These are phyloP conservation scores for Mortierella sp. DNA, from an alignment of 371 early-diverging fungal genomes.

Conservation along the genomic window DNA sequence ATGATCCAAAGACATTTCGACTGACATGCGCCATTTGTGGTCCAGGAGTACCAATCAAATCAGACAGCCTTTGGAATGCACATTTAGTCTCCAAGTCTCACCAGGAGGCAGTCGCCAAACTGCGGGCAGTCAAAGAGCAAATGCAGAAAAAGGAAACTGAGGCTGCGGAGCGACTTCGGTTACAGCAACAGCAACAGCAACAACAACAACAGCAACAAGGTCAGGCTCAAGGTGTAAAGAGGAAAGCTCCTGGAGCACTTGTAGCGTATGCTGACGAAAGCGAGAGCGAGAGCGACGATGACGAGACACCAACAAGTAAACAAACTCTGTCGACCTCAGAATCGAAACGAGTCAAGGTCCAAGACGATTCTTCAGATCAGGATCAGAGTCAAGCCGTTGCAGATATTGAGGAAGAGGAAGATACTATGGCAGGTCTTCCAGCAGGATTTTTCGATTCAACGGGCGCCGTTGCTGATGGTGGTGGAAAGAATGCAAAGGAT, in stretches of 20 bases:
- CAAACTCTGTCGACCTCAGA: constrained; percentile 3
- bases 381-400: constrained; percentile 17
- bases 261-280: constrained; percentile 54
- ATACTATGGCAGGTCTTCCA: constrained; percentile 37
- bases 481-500: neutral
- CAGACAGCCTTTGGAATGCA: constrained; percentile 56
- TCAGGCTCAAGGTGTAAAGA: constrained; percentile 36
- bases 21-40: constrained; percentile 57
- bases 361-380: constrained; percentile 4
- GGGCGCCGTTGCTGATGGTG: neutral
- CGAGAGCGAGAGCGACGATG: constrained; percentile 47
- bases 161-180: constrained; percentile 34
- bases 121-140: constrained; percentile 54
- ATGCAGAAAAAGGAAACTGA: constrained; percentile 46
- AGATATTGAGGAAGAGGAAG: constrained; percentile 49
- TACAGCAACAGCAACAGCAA: constrained; percentile 34
- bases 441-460: constrained; percentile 43
- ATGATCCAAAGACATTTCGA: constrained; percentile 48
- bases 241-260: constrained; percentile 50
- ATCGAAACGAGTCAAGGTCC: constrained; percentile 45
- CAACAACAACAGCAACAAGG: constrained; percentile 28
- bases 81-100: constrained; percentile 55
- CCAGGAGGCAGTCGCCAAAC: constrained; percentile 48
- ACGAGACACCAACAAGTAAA: constrained; percentile 8
- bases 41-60: constrained; percentile 42